A percentile compares a stretch with the other conserved stretches of the same genome.
phyloP scores from a whole-genome alignment of 495 filamentous ascomycete species.

The Parmelia sp. region DNA sequence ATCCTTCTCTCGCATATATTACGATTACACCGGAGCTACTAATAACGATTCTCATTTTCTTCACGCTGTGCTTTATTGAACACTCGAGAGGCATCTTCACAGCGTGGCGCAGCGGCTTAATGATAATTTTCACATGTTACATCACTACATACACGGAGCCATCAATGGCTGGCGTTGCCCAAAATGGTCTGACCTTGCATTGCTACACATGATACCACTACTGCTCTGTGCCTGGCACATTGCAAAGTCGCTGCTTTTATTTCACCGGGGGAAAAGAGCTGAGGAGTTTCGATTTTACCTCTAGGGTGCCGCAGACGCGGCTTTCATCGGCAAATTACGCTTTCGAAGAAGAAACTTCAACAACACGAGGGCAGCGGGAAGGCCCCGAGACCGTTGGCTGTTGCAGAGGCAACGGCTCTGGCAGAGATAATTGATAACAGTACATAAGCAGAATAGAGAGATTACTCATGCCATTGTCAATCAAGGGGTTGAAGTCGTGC shows the following conservation, averaged over 20 bases:
- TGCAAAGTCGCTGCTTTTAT: conserved; percentile 16
- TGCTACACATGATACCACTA: conserved; percentile 23
- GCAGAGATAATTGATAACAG: neutral
- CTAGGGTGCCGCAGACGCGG: neutral
- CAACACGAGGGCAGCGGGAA: neutral
- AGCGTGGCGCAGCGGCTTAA: conserved; percentile 5
- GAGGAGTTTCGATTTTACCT: neutral
- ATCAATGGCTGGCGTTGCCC: conserved; percentile 1
- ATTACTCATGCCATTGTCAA: neutral
- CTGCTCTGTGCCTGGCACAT: conserved; percentile 22
- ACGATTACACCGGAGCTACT: conserved; percentile 6
- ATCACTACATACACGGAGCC: conserved; percentile 9
- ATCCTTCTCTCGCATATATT: neutral
- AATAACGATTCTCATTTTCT: conserved; percentile 11
- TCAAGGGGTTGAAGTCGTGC: neutral
- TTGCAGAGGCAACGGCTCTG: neutral
- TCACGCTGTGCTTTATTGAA: conserved; percentile 5
- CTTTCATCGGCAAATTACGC: neutral
- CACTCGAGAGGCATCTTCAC: neutral
- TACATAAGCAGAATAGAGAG: neutral
- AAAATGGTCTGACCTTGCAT: neutral
- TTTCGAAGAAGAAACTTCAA: conserved; percentile 4
- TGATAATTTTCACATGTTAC: neutral
- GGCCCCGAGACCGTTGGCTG: neutral
- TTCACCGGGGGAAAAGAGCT: neutral